Evolutionary conservation across 2,329 filamentous ascomycete species (phyloP).

Genomic region (Paracoccidioides lutzii): DNA sequence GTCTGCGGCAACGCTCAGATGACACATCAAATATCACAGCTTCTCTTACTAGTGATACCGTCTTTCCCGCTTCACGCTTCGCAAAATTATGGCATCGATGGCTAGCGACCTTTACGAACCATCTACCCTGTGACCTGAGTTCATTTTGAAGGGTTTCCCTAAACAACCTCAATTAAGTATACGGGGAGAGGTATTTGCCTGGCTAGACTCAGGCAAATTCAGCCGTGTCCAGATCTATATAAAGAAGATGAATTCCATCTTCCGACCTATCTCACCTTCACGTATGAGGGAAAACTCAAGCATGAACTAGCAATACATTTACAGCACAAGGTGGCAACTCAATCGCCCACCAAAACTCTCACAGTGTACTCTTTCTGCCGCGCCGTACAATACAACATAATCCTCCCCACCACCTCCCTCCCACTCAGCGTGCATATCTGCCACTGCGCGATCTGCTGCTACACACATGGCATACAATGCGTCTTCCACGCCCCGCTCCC

Average conservation of each 20-base stretch:
- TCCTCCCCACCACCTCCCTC: slow-evolving; percentile 20
- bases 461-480: slow-evolving; percentile 25
- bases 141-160: too few species aligned
- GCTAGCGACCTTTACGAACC: too few species aligned
- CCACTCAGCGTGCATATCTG: slow-evolving; percentile 32
- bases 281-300: neutral
- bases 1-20: too few species aligned
- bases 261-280: neutral
- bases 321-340: neutral
- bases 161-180: neutral
- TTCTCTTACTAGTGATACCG: too few species aligned
- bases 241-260: neutral
- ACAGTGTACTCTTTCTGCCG: slow-evolving; percentile 18
- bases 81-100: too few species aligned
- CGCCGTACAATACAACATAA: slow-evolving; percentile 22
- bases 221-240: neutral
- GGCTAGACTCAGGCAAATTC: neutral
- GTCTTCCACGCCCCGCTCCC: slow-evolving; percentile 18
- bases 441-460: slow-evolving; percentile 34
- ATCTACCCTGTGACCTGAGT: too few species aligned
- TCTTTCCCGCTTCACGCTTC: too few species aligned
- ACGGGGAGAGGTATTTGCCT: neutral
- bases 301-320: neutral
- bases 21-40: too few species aligned
- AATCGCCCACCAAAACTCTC: slow-evolving; percentile 9